Percentiles rank a stretch among this genome's conserved stretches.
These are phyloP conservation scores for Coemansia sp. DNA, from an alignment of 192 early-diverging fungal species.

Conservation along the genomic window DNA sequence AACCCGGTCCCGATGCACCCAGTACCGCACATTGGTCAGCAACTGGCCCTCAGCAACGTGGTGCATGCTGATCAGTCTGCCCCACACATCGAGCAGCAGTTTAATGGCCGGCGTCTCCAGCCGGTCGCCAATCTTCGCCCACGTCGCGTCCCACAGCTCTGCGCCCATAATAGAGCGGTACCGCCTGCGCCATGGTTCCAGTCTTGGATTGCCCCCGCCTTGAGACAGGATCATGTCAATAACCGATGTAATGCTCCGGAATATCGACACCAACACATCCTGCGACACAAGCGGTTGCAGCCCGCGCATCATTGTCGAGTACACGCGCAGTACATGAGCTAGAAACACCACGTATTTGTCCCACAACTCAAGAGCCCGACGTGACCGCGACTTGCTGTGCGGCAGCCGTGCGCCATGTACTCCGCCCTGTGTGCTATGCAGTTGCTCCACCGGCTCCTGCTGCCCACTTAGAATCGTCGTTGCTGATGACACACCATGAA, in stretches of 20 bases:
- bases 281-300: constrained; percentile 7
- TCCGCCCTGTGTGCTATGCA: background rate
- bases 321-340: constrained; percentile 28
- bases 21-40: constrained; percentile 24
- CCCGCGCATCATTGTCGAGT: constrained; percentile 36
- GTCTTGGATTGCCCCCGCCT: constrained; percentile 32
- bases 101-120: constrained; percentile 42
- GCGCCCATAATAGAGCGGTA: constrained; percentile 28
- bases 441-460: background rate
- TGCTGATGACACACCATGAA: background rate
- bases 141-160: constrained; percentile 48
- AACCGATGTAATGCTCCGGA: constrained; percentile 16
- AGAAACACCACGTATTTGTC: constrained; percentile 40
- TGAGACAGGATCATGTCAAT: constrained; percentile 52
- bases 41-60: constrained; percentile 1
- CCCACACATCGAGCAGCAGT: constrained; percentile 43
- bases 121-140: constrained; percentile 46
- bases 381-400: constrained; percentile 6
- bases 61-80: constrained; percentile 16
- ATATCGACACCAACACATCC: background rate
- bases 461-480: background rate
- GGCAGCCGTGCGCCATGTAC: background rate
- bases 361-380: constrained; percentile 29
- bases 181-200: constrained; percentile 20
- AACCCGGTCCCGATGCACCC: constrained; percentile 38